Evolutionary conservation across 2,329 filamentous ascomycete species (phyloP), one percentile per base, ranked within the genome.

Genomic region (Mycosphaerelloides madeirae): DNA sequence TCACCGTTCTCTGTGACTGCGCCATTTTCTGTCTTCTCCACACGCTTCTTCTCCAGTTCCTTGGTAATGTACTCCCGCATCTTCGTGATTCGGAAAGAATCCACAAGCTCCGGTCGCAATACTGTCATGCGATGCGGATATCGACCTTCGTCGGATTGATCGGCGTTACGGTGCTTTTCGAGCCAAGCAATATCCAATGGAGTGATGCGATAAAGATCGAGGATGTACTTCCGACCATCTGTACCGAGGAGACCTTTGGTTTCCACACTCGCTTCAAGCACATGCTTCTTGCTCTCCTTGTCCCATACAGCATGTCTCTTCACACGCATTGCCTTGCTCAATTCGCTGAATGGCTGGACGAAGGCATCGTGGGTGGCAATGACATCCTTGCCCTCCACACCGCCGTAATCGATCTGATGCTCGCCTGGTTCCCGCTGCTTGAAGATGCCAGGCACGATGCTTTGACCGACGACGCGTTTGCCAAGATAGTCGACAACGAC

Each of bases 91-190:
- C 85, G 85, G 68, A 91, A 88, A 1, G 83, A 78, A 58, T 97
- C 91, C 15, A 98, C 81, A 22, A 98, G 77, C 68, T 98, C 93
- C 12, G 88, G 82, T 54, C 93, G 81, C 45, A 98, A 75, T 22
- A 96, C 88, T 2, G 93, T 89, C 93, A 98, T 98, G 35, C 88
- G 83, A 67, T 98, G 93, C 35, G 93, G 93, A 63, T 98, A 98
- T 46, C 78, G 73, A 41, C 71, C 56, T 67, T 69, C 43, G 72
- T 69, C 64, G 50, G 75, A 72, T 42, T 68, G 66, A 13, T 71
- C 74, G 39, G 76, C 74, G n/a, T 50, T 51, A 60, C 78, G 77
- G 55, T 80, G 75, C 64, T 91, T 83, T 55, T 98, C 91, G 57
- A 95, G 77, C 90, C 94, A 98, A 16, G 77, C 69, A 44, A 96